Evolutionary conservation across 176 grass and related monocot genomes (phyloP).

Genomic region (Triticum monococcum): DNA sequence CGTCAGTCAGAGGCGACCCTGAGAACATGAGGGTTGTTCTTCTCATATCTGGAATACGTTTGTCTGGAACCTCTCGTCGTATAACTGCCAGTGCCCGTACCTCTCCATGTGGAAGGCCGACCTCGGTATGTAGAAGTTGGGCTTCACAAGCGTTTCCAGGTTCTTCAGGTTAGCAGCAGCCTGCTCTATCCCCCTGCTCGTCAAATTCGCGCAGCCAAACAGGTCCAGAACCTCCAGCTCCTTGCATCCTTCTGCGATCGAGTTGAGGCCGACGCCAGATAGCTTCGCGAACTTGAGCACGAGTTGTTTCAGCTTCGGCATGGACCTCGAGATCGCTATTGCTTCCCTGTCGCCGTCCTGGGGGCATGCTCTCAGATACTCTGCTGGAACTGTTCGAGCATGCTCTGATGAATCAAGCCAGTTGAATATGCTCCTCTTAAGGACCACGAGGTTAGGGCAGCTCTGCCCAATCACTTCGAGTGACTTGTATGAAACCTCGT

Average conservation of each 20-base stretch:
- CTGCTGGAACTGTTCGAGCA: constrained; percentile 60
- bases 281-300: constrained; percentile 86
- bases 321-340: constrained; percentile 66
- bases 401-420: constrained; percentile 88
- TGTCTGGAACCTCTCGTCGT: constrained; percentile 93
- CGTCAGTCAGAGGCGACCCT: not conserved
- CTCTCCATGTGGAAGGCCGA: constrained; percentile 74
- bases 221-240: constrained; percentile 74
- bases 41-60: constrained; percentile 85
- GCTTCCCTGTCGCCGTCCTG: constrained; percentile 86
- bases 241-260: constrained; percentile 61
- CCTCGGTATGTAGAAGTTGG: constrained; percentile 85
- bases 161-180: constrained; percentile 61
- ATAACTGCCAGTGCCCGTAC: constrained; percentile 84
- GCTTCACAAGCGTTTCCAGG: constrained; percentile 53
- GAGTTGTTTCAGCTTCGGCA: constrained; percentile 81
- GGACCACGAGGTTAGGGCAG: constrained; percentile 60
- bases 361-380: constrained; percentile 75
- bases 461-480: constrained; percentile 71
- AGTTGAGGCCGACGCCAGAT: constrained; percentile 45
- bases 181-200: constrained; percentile 69
- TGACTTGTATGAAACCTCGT: constrained; percentile 73
- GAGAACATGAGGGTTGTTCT: not conserved
- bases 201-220: constrained; percentile 74
- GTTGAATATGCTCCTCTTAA: constrained; percentile 79